These are phyloP conservation scores for Cladorrhinum sp. DNA, from an alignment of 2,329 filamentous ascomycete species.

Conservation along the genomic window DNA sequence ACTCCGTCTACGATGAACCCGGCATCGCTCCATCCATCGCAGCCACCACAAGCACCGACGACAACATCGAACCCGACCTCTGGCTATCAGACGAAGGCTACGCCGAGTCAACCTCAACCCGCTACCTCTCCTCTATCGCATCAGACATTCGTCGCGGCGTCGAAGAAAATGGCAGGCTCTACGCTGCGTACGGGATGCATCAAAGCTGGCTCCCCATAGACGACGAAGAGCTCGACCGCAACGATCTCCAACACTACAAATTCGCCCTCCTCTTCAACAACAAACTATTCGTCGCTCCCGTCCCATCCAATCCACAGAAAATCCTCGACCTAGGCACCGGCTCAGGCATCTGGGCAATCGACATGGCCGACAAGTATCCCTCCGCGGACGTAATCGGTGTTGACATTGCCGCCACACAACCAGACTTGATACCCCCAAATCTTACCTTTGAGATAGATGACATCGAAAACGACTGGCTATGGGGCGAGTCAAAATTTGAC, in stretches of 20 bases:
- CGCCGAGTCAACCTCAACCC: slow-evolving; percentile 5
- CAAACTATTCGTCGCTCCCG: slow-evolving; percentile 22
- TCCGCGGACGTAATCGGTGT: slow-evolving; percentile 39
- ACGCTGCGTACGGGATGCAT: slow-evolving; percentile 37
- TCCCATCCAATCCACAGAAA: slow-evolving; percentile 27
- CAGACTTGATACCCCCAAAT: slow-evolving; percentile 39
- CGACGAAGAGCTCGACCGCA: slow-evolving; percentile 9
- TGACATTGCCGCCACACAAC: slow-evolving; percentile 51
- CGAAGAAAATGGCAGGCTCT: slow-evolving; percentile 34
- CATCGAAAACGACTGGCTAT: slow-evolving; percentile 36
- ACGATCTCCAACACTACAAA: slow-evolving; percentile 38
- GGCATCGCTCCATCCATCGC: slow-evolving; percentile 4
- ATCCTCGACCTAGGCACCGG: slow-evolving; percentile 34
- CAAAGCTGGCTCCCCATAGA: slow-evolving; percentile 4
- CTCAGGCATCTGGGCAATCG: slow-evolving; percentile 33
- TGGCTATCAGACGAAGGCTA: slow-evolving; percentile 2
- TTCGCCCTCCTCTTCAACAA: slow-evolving; percentile 32
- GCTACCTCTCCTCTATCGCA: slow-evolving; percentile 16
- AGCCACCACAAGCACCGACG: neutral
- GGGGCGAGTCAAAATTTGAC: slow-evolving; percentile 37
- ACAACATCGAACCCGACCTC: slow-evolving; percentile 2
- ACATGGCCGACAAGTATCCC: slow-evolving; percentile 26
- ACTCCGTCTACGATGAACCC: neutral
- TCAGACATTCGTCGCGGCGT: slow-evolving; percentile 20
- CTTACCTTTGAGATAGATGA: slow-evolving; percentile 39